A percentile compares a stretch with the other conserved stretches of the same genome.
Conservation (phyloP, 306 rosid species). For the Sindora glabra region DNA sequence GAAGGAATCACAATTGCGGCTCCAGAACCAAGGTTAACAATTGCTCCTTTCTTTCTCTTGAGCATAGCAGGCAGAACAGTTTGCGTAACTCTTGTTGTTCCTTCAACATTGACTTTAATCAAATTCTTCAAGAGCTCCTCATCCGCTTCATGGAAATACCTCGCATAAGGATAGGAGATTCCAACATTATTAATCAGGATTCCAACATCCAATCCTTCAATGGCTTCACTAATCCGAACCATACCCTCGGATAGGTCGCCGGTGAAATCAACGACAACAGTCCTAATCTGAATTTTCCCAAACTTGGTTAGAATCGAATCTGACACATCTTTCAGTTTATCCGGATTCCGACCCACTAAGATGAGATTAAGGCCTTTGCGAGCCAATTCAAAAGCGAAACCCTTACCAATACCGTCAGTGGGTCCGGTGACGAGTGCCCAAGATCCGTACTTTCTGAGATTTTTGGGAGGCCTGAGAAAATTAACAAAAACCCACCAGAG, state of each 20-base stretch:
- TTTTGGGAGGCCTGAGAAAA: slow-evolving; percentile 62
- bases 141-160: slow-evolving; percentile 84
- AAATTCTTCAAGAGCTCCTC: slow-evolving; percentile 60
- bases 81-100: slow-evolving; percentile 37
- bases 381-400: slow-evolving; percentile 68
- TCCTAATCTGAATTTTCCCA: slow-evolving; percentile 43
- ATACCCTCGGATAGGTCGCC: slow-evolving; percentile 75
- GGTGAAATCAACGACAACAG: slow-evolving; percentile 69
- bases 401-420: slow-evolving; percentile 77
- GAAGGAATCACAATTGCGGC: slow-evolving; percentile 33
- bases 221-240: slow-evolving; percentile 33
- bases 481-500: slow-evolving; percentile 65
- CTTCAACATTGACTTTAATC: slow-evolving; percentile 54
- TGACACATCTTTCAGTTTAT: slow-evolving; percentile 69
- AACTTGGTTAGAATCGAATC: slow-evolving; percentile 46
- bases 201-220: slow-evolving; percentile 81
- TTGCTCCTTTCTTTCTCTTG: slow-evolving; percentile 46
- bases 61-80: slow-evolving; percentile 46
- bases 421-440: slow-evolving; percentile 85
- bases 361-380: slow-evolving; percentile 59
- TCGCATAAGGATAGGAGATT: slow-evolving; percentile 81
- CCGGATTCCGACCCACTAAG: slow-evolving; percentile 78
- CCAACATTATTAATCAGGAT: slow-evolving; percentile 81
- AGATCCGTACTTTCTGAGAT: slow-evolving; percentile 65
- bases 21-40: slow-evolving; percentile 51